Evolutionary conservation across 495 filamentous ascomycete genomes (phyloP), one percentile per base, ranked within the genome.

Genomic region (Penicillium paxilli): DNA sequence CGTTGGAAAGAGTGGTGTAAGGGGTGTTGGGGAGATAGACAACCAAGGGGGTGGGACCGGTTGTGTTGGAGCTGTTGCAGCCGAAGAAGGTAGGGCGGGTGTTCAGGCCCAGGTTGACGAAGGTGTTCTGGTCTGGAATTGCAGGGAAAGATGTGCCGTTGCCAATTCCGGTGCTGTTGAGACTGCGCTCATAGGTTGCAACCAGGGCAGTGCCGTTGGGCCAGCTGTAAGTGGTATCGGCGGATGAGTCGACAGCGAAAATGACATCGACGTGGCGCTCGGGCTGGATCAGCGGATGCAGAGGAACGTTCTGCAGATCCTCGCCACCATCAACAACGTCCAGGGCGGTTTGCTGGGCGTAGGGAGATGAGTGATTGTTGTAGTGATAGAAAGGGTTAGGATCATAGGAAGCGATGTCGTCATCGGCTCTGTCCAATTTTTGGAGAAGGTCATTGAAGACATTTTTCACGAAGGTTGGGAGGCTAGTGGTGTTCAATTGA

Each of bases 21-120:
- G 93, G 93, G 12, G 80, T 72, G 68, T 96, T 96, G 47, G 93
- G 89, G n/a, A 98, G 59, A 70, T 97, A 98, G 54, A 98, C 89
- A 55, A 98, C 69, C 26, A 97, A 60, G 0, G 93, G 93, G 0
- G 86, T 73, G 6, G 65, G 55, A 4, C 66, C 67, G 28, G 68
- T 68, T 4, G 58, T 57, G 70, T 96, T 95, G 51, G 74, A 69
- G 37, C 75, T 77, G 72, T 92, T 73, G 76, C 93, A 98, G 53
- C 93, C 93, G 72, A 98, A 98, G 78, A 98, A 96, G 7, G 91
- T 90, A 0, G 93, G 94, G 4, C 81, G 83, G 49, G 73, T 83
- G 81, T 96, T 98, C 10, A 97, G 77, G 21, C 88, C 88, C 0
- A 89, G 81, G 71, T 94, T 91, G 58, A 97, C 72, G 68, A 98